Conservation (phyloP, 345 rosid species). For the Corymbia maculata region DNA sequence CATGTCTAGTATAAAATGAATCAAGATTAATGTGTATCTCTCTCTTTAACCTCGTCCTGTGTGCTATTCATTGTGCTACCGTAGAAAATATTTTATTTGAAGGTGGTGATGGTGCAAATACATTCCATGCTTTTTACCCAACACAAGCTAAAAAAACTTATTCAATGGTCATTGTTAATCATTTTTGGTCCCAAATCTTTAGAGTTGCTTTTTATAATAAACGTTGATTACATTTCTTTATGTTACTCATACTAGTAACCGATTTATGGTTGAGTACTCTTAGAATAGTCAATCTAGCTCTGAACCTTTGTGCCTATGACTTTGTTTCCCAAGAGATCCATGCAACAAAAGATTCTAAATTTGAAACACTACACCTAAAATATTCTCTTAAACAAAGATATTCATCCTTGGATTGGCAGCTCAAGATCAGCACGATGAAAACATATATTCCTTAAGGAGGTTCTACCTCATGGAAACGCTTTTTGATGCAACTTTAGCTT, state of each 20-base stretch:
- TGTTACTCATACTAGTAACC: fast-evolving
- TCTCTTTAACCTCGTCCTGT: too few relatives aligned
- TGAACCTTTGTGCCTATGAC: background rate
- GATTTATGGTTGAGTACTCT: background rate
- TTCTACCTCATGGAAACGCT: too few relatives aligned
- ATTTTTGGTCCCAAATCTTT: background rate
- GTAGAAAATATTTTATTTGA: too few relatives aligned
- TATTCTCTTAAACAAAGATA: background rate
- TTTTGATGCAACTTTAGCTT: too few relatives aligned
- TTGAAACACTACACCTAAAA: background rate
- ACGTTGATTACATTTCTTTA: too few relatives aligned
- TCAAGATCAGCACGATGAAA: too few relatives aligned
- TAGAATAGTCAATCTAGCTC: background rate
- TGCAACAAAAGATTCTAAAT: background rate
- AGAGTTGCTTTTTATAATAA: background rate
- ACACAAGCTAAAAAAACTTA: too few relatives aligned
- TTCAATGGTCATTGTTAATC: too few relatives aligned
- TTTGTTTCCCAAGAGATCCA: background rate
- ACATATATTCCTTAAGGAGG: too few relatives aligned
- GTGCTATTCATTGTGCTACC: fast-evolving
- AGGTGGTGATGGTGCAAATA: too few relatives aligned
- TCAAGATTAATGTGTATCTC: background rate
- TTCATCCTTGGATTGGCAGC: background rate
- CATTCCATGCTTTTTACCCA: too few relatives aligned
- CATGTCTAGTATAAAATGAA: background rate